Evolutionary conservation across 352 stramenopile species (phyloP).

Genomic region (Poterioochromonas sp.): DNA sequence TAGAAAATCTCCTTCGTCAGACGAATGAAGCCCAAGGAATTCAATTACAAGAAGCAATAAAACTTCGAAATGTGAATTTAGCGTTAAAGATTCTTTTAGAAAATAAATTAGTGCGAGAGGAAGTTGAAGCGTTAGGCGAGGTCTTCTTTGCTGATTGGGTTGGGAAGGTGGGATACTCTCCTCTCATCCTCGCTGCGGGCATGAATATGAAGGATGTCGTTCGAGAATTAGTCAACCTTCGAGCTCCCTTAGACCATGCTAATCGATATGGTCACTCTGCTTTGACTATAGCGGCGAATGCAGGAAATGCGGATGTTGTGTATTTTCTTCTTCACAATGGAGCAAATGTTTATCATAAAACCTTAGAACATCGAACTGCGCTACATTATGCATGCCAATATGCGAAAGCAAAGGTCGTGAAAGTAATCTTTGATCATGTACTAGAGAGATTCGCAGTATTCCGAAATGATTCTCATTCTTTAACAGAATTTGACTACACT

Average conservation of each 20-base stretch:
- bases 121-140: not conserved
- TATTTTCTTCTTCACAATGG: not conserved
- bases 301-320: not conserved
- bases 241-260: not conserved
- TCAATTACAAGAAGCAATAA: not conserved
- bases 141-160: not conserved
- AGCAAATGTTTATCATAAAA: not conserved
- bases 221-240: not conserved
- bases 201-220: conserved; percentile 18
- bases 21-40: not conserved
- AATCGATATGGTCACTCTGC: conserved; percentile 20
- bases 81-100: not conserved
- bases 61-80: not conserved
- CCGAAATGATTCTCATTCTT: not conserved
- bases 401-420: conserved; percentile 11
- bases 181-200: conserved; percentile 1
- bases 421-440: not conserved
- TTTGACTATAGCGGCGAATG: not conserved
- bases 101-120: not conserved
- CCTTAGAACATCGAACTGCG: not conserved
- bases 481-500: not conserved
- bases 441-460: conserved; percentile 20
- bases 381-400: conserved; percentile 28
- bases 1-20: not conserved
- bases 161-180: not conserved